Evolutionary conservation across 2,329 filamentous ascomycete species (phyloP), one percentile per base, ranked within the genome.

Genomic region (Myrmaecium sp.): DNA sequence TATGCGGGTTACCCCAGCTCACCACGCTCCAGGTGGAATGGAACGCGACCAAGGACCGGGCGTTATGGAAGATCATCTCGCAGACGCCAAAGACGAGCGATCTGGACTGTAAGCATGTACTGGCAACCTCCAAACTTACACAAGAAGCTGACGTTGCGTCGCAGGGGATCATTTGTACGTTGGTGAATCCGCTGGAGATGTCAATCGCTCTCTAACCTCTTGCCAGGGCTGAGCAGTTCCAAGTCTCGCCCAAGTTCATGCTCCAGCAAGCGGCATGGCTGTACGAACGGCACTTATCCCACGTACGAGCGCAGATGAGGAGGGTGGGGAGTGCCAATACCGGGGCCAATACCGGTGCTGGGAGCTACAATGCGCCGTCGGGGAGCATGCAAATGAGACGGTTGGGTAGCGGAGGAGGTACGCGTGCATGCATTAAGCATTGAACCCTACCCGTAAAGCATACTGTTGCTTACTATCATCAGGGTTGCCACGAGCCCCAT

Each of bases 191-290:
- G n/a, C n/a, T n/a, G n/a, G n/a, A 26, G 13, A 6, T 25, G 27
- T 10, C 3, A 32, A 23, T 31, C 5, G 6, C 38, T 77, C n/a
- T n/a, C n/a, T n/a, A n/a, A n/a, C n/a, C n/a, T n/a, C n/a, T n/a
- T n/a, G n/a, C n/a, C n/a, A n/a, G 76, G 44, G 81, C 80, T 24
- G 61, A 67, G 27, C 64, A 69, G 23, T 93, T 94, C 52, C 68
- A 84, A 35, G 86, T 94, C 12, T 76, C 80, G 14, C 70, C 91
- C 31, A 67, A 82, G 21, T 95, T 95, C 44, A 65, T 98, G 17
- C 68, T 94, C 10, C 81, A 93, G 47, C 83, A 98, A 53, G 83
- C 83, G 35, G 83, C 82, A 50, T 93, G 83, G 68, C 68, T 95
- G 5, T 93, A 89, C 44, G 84, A 95, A 47, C 67, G 80, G 27